These are phyloP conservation scores for Barnettozyma siamensis DNA, from an alignment of 805 yeast genomes.

Conservation along the genomic window DNA sequence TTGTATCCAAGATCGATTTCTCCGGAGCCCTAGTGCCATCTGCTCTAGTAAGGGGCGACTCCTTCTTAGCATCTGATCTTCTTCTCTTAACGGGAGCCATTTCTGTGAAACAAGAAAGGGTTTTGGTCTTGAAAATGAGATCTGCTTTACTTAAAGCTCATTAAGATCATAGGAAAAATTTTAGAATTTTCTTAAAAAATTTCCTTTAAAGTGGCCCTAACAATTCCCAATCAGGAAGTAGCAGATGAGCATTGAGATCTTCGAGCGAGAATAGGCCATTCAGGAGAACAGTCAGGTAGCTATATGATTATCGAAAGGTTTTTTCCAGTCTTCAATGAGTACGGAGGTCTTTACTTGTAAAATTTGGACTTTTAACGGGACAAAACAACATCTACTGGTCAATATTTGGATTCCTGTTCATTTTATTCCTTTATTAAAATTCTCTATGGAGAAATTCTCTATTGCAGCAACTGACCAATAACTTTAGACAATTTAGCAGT, in stretches of 20 bases:
- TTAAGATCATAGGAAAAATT: constrained; percentile 9
- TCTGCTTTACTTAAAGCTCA: background rate
- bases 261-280: too few species aligned
- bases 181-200: constrained; percentile 8
- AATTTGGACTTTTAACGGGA: too few species aligned
- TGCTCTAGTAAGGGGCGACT: constrained; percentile 35
- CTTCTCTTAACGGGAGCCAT: constrained; percentile 38
- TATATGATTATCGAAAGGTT: too few species aligned
- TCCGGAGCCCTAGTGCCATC: constrained; percentile 35
- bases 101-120: background rate
- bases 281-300: too few species aligned
- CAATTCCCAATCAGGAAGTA: constrained; percentile 16
- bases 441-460: background rate
- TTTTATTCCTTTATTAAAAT: too few species aligned
- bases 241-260: constrained; percentile 23
- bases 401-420: too few species aligned
- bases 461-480: constrained; percentile 12
- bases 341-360: too few species aligned
- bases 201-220: constrained; percentile 15
- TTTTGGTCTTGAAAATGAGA: background rate
- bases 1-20: constrained; percentile 31
- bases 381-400: too few species aligned
- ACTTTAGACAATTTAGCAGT: constrained; percentile 22
- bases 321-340: too few species aligned
- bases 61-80: constrained; percentile 38